phyloP scores from a whole-genome alignment of 2,329 filamentous ascomycete species.

The Penicillium sp. region DNA sequence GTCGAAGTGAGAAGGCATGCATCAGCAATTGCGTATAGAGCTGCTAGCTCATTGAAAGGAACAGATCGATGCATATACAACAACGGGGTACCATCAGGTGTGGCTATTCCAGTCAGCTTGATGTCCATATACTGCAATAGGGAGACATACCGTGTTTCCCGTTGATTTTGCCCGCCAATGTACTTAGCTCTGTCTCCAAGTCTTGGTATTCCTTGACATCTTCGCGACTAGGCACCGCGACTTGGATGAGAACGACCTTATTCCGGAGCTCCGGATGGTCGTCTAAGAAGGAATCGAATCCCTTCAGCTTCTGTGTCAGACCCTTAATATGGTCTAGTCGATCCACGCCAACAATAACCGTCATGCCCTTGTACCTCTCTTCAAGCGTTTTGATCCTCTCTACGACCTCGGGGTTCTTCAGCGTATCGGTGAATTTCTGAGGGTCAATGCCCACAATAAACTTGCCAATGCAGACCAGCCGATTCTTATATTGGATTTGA shows the following conservation, averaged over 20 bases:
- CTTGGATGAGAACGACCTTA: constrained; percentile 88
- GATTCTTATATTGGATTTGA: constrained; percentile 80
- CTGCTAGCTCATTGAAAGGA: constrained; percentile 89
- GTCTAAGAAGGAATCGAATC: constrained; percentile 86
- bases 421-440: constrained; percentile 82
- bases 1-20: constrained; percentile 86
- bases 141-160: constrained; percentile 68
- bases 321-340: constrained; percentile 96
- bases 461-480: constrained; percentile 79
- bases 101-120: constrained; percentile 51
- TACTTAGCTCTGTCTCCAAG: constrained; percentile 83
- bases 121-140: not conserved
- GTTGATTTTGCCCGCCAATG: constrained; percentile 90
- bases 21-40: constrained; percentile 84
- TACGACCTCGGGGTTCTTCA: constrained; percentile 74
- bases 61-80: constrained; percentile 94
- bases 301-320: constrained; percentile 89
- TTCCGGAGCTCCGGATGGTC: constrained; percentile 93
- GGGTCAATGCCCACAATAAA: constrained; percentile 96
- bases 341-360: constrained; percentile 90
- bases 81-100: constrained; percentile 92
- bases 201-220: constrained; percentile 97
- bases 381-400: constrained; percentile 75
- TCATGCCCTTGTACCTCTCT: constrained; percentile 83
- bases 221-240: constrained; percentile 78